Base-by-base conservation (phyloP, 2,329 filamentous ascomycete species). In the Phoma sp. region DNA sequence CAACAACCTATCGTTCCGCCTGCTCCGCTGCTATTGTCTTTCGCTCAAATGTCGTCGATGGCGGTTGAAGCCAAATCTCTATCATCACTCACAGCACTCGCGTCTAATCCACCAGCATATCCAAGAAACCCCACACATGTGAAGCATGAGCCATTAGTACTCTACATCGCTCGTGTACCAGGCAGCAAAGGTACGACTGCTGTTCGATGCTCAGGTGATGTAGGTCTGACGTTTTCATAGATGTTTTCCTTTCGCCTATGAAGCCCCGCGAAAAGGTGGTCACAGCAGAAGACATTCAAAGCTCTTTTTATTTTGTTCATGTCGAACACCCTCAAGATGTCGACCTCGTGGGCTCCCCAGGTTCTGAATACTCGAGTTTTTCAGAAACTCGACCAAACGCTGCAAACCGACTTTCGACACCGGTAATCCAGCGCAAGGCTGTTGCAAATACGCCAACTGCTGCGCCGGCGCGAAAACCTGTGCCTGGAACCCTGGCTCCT, bases 101-200 rank as follows among this genome's bases (percentile, higher is more conserved):
- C 95, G 60, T 85, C 89, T 46, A 92, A 96, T 68, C 95, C 94
- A 37, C 94, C 95, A 41, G 84, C 88, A 66, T 95, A 96, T 74
- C 91, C 92, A 44, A 84, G 89, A 68, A 91, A 91, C 70, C 89
- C 91, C 5, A 85, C 87, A 3, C 87, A 89, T 63, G 79, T 84
- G 65, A 84, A 81, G 60, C 84, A 88, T 60, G 86, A 91, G 44
- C 87, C 91, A 4, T 76, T 98, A 45, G 87, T 88, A 2, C 84
- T 99, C 36, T 99, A 99, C 77, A 96, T 99, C 63, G 92, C 94
- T 32, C 83, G 94, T 63, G 94, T 99, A 0, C 95, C 95, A 1
- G 94, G 94, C 21, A 96, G 90, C 60, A 86, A 88, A 87, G 91
- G 92, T 93, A 80, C 62, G 78, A 73, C 57, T 63, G 58, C 51